Percentiles rank a stretch among this genome's conserved stretches.
Conservation (phyloP, 768 basidiomycete genomes). For the Boletus reticuloceps region DNA sequence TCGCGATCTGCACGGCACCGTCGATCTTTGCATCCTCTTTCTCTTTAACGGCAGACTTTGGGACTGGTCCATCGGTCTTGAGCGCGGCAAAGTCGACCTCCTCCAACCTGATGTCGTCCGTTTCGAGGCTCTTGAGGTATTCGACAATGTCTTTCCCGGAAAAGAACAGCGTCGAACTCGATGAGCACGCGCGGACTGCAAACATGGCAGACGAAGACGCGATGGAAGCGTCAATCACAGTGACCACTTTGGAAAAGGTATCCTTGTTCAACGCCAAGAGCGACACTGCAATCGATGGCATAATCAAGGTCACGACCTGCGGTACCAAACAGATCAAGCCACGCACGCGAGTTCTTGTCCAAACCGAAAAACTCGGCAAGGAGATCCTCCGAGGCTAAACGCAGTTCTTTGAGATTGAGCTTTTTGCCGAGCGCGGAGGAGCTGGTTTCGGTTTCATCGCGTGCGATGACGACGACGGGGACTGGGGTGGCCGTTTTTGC, state of each 20-base stretch:
- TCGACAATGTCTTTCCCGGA: slow-evolving; percentile 70
- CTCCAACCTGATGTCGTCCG: slow-evolving; percentile 59
- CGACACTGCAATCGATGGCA: slow-evolving; percentile 55
- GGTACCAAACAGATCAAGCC: not conserved
- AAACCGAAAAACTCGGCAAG: slow-evolving; percentile 80
- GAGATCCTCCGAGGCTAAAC: slow-evolving; percentile 83
- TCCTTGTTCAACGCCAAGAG: slow-evolving; percentile 66
- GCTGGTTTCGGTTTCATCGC: slow-evolving; percentile 81
- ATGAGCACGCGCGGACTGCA: slow-evolving; percentile 75
- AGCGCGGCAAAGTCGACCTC: slow-evolving; percentile 72
- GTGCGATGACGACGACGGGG: slow-evolving; percentile 84
- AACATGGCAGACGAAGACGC: slow-evolving; percentile 59
- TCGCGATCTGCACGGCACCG: slow-evolving; percentile 87
- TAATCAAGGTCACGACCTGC: not conserved
- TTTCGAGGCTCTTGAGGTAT: slow-evolving; percentile 73
- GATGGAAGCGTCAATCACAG: slow-evolving; percentile 78
- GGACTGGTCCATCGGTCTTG: slow-evolving; percentile 42
- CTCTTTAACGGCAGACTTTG: slow-evolving; percentile 45
- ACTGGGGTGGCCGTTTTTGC: slow-evolving; percentile 84
- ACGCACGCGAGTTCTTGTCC: slow-evolving; percentile 84
- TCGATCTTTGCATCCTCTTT: slow-evolving; percentile 82
- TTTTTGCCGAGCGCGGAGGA: slow-evolving; percentile 75
- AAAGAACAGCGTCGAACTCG: slow-evolving; percentile 72
- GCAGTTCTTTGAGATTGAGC: slow-evolving; percentile 81
- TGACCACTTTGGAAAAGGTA: slow-evolving; percentile 67